A percentile compares a stretch with the other conserved stretches of the same genome.
Evolutionary conservation across 1,284 basidiomycete species (phyloP).

Genomic region (Pyrrhoderma noxium): DNA sequence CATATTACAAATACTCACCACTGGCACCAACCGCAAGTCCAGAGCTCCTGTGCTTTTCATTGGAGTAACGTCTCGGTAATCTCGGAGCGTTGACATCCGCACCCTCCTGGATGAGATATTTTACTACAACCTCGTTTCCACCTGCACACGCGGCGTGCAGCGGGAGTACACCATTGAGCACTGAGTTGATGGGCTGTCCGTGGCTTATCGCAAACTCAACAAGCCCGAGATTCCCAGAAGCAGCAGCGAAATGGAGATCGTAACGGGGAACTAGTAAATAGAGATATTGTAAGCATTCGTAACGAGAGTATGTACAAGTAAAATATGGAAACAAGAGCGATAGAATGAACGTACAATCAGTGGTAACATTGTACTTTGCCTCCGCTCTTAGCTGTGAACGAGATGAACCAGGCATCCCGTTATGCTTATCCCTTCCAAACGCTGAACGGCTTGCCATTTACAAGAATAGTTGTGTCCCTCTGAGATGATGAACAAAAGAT

Average conservation of each 20-base stretch:
- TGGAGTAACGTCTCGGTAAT: slow-evolving; percentile 17
- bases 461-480: neutral
- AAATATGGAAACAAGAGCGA: neutral
- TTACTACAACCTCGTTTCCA: slow-evolving; percentile 79
- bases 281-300: neutral
- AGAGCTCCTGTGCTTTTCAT: slow-evolving; percentile 16
- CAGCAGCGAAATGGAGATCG: slow-evolving; percentile 83
- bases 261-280: slow-evolving; percentile 71
- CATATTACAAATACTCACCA: too few species aligned
- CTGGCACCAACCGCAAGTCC: slow-evolving; percentile 16
- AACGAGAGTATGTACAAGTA: neutral
- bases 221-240: slow-evolving; percentile 81
- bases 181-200: slow-evolving; percentile 90
- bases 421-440: slow-evolving; percentile 10
- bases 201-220: slow-evolving; percentile 85
- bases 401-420: slow-evolving; percentile 28
- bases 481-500: too few species aligned
- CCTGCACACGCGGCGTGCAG: slow-evolving; percentile 87
- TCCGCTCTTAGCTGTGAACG: slow-evolving; percentile 40
- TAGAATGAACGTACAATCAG: slow-evolving; percentile 52
- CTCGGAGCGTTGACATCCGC: slow-evolving; percentile 87
- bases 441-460: slow-evolving; percentile 16
- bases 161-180: slow-evolving; percentile 86
- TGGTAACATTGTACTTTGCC: slow-evolving; percentile 71
- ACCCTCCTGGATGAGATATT: slow-evolving; percentile 79